Evolutionary conservation across 306 rosid genomes (phyloP), one percentile per base, ranked within the genome.

Genomic region (Casuarina glauca): DNA sequence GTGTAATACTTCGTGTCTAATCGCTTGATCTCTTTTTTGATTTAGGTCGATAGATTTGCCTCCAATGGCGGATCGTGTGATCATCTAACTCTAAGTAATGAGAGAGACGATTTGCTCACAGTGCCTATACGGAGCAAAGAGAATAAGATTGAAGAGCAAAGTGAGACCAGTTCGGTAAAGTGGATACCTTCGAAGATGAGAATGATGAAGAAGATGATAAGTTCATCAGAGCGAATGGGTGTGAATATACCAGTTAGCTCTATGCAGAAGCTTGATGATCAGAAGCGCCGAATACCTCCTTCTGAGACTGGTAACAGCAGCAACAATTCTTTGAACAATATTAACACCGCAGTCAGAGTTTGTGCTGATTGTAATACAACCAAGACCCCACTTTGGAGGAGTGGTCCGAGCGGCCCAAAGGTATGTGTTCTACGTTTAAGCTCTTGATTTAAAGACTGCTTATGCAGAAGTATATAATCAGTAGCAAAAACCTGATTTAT

Each of bases 391-490:
- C 97, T 95, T 0, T 95, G 98, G 98, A 95, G 98, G 75, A 90
- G 97, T 82, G 98, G 98, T 69, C 98, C 98, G 9, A 89, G 88
- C 84, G 98, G 98, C 57, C 98, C 98, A 13, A 94, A 94, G 98
- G 98, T 91, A 89, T 67, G 12, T 60, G 60, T 5, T 39, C 26
- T 36, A 0, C 17, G 60, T 52, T 0, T n/a, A n/a, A 26, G 32
- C 32, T 26, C 32, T 26, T 26, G 32, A 26, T 26, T 26, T 26
- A 1, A 1, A 26, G 32, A 26, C 32, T 26, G 32, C 1, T 26
- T 26, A 26, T 26, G 32, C 32, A 0, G 32, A 26, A 26, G 32
- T 26, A 26, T 26, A 26, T 26, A 26, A 26, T 26, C 32, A 26
- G 32, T 26, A 26, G 32, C 32, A 26, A 26, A 26, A 26, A 26